Conservation (phyloP, 441 rosid genomes). For the Raphanus hybrid region DNA sequence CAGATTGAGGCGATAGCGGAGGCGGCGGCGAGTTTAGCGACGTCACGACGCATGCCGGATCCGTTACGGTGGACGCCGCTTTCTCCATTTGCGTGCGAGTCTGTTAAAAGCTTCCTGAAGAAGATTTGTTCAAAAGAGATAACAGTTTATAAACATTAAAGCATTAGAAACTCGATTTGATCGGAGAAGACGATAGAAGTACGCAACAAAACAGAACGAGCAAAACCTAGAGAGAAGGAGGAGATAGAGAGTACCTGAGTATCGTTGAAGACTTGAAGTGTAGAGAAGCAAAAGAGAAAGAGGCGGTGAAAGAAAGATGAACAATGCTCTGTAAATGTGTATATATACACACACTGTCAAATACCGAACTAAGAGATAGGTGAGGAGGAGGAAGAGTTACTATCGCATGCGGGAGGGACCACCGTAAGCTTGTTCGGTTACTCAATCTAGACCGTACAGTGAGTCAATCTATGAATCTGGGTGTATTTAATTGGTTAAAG, state of each 20-base stretch:
- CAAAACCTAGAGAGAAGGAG: conserved; percentile 9
- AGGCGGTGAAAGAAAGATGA: conserved; percentile 37
- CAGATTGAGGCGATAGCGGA: conserved; percentile 28
- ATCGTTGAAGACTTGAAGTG: not conserved
- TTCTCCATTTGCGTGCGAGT: conserved; percentile 51
- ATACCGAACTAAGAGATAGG: conserved; percentile 22
- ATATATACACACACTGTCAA: conserved; percentile 13
- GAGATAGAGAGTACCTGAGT: conserved; percentile 21
- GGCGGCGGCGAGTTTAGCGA: too few species aligned
- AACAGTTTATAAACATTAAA: not conserved
- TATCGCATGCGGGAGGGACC: conserved; percentile 24
- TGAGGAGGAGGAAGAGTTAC: conserved; percentile 22
- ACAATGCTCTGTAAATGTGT: conserved; percentile 12
- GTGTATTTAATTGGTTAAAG: conserved; percentile 22
- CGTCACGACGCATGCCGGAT: conserved; percentile 32
- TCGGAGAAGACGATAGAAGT: conserved; percentile 15
- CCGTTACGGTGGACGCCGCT: conserved; percentile 44
- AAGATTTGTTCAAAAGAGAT: conserved; percentile 7
- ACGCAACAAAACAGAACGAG: not conserved
- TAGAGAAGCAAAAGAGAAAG: conserved; percentile 30
- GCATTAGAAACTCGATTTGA: not conserved
- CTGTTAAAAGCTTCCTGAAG: conserved; percentile 24
- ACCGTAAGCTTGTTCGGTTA: not conserved
- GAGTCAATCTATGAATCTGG: not conserved
- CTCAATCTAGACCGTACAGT: not conserved